phyloP scores from a whole-genome alignment of 495 filamentous ascomycete species.

The Hyaloscypha variabilis region DNA sequence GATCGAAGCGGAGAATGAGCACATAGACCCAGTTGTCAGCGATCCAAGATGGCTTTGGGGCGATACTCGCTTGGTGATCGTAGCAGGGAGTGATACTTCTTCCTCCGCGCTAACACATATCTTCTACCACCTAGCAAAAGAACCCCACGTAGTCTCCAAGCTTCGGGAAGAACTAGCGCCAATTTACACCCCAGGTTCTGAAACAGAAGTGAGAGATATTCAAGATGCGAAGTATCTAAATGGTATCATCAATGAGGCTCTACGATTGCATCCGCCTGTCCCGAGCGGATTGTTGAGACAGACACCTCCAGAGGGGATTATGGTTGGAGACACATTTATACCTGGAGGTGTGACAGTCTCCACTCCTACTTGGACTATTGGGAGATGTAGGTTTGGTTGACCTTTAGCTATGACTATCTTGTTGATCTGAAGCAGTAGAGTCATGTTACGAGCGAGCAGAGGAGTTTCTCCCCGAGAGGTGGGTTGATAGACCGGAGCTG shows the following conservation, averaged over 20 bases:
- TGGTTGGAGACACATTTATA: constrained; percentile 47
- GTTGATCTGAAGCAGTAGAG: constrained; percentile 40
- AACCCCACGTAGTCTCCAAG: neutral
- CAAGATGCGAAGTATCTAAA: constrained; percentile 35
- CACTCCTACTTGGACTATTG: constrained; percentile 28
- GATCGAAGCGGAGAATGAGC: neutral
- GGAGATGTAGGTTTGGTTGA: neutral
- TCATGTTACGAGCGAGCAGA: constrained; percentile 39
- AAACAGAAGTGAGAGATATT: constrained; percentile 23
- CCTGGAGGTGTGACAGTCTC: constrained; percentile 44
- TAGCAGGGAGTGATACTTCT: constrained; percentile 8
- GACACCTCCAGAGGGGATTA: constrained; percentile 47
- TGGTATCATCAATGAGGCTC: constrained; percentile 55
- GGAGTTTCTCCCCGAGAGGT: constrained; percentile 58
- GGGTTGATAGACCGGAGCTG: constrained; percentile 44
- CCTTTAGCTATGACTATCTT: constrained; percentile 8
- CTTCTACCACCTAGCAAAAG: constrained; percentile 1
- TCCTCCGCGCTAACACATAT: neutral
- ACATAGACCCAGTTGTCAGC: too few relatives aligned
- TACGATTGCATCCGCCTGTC: constrained; percentile 50
- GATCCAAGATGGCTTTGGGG: neutral
- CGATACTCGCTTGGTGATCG: neutral
- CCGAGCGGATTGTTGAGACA: constrained; percentile 36
- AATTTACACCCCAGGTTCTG: neutral
- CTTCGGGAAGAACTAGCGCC: neutral